Conservation (phyloP, 208 protist genomes). For the Porcisia hertigi region DNA sequence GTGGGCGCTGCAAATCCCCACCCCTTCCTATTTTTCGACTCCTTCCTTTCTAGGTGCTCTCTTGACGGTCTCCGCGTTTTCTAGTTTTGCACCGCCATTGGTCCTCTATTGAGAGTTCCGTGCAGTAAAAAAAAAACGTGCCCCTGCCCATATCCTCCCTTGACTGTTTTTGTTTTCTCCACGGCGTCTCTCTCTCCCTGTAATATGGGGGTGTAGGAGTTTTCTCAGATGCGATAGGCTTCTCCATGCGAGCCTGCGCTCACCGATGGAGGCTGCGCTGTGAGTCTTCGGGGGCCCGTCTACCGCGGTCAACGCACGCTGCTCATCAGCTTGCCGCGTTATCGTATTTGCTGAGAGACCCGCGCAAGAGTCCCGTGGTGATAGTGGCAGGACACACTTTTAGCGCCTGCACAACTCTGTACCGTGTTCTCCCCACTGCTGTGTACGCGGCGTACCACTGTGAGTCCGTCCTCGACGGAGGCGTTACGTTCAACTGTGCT, state of each 20-base stretch:
- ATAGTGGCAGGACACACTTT: slow-evolving; percentile 18
- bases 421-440: slow-evolving; percentile 19
- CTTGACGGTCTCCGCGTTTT: too few relatives aligned
- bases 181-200: slow-evolving; percentile 1
- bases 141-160: too few relatives aligned
- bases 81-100: too few relatives aligned
- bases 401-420: slow-evolving; percentile 15
- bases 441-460: slow-evolving; percentile 2
- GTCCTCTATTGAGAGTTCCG: too few relatives aligned
- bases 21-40: too few relatives aligned
- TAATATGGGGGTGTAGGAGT: not conserved
- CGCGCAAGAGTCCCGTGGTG: slow-evolving; percentile 17
- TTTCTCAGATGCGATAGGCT: not conserved
- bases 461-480: not conserved
- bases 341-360: slow-evolving; percentile 6
- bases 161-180: not conserved
- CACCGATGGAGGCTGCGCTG: not conserved
- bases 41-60: too few relatives aligned
- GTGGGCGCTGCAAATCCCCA: too few relatives aligned
- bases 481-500: not conserved
- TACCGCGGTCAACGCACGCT: not conserved
- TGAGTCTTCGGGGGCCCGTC: not conserved
- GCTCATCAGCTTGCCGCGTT: not conserved
- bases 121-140: too few relatives aligned
- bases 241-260: not conserved